Evolutionary conservation across 2,329 filamentous ascomycete species (phyloP).

Genomic region (Periconia digitata): DNA sequence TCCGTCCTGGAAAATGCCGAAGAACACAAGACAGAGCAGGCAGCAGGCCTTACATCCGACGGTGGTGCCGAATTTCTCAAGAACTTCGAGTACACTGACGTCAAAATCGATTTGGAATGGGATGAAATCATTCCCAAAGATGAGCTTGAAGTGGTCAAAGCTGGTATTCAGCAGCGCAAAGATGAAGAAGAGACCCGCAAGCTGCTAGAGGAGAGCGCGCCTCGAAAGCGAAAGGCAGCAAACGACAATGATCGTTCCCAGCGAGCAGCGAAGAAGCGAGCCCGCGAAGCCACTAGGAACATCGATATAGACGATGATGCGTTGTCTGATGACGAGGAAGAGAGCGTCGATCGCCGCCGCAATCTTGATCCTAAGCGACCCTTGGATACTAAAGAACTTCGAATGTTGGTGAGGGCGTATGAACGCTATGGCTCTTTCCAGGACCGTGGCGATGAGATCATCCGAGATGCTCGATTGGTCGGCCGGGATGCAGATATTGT

Average conservation of each 20-base stretch:
- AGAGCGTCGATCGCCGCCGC: constrained; percentile 34
- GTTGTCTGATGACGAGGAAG: constrained; percentile 44
- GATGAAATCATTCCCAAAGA: constrained; percentile 97
- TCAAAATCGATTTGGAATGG: constrained; percentile 96
- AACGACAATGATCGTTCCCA: constrained; percentile 64
- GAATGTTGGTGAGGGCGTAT: constrained; percentile 87
- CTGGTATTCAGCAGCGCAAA: constrained; percentile 80
- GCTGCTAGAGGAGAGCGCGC: constrained; percentile 81
- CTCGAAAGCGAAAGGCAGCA: constrained; percentile 69
- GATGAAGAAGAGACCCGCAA: constrained; percentile 81
- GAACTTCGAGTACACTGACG: constrained; percentile 90
- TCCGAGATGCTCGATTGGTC: constrained; percentile 80
- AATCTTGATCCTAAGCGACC: constrained; percentile 81
- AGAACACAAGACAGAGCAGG: constrained; percentile 93
- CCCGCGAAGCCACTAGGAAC: constrained; percentile 65
- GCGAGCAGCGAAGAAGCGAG: constrained; percentile 69
- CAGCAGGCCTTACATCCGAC: constrained; percentile 90
- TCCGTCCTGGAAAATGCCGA: constrained; percentile 96
- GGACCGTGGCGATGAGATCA: constrained; percentile 82
- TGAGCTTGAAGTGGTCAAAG: constrained; percentile 84
- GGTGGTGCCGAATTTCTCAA: constrained; percentile 95
- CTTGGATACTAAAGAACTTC: constrained; percentile 87
- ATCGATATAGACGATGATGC: constrained; percentile 61
- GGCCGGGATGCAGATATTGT: constrained; percentile 83
- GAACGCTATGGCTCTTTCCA: constrained; percentile 89